phyloP scores from a whole-genome alignment of 345 rosid genomes.

The Durio zibethinus region DNA sequence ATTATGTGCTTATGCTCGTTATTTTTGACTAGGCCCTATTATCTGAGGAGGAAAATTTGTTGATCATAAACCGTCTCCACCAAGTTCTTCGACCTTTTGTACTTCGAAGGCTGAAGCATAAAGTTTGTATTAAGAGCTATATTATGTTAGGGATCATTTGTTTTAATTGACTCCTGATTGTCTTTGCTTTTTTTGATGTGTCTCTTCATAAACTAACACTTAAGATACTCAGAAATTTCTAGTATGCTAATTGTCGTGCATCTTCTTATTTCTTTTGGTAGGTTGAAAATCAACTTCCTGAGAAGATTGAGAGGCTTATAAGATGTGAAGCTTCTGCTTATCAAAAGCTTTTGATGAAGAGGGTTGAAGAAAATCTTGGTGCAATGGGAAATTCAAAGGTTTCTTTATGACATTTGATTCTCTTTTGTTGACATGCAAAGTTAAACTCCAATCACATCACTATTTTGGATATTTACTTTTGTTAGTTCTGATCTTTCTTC shows the following conservation, averaged over 20 bases:
- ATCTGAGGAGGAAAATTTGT: conserved; percentile 89
- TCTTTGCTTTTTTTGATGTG: neutral
- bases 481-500: conserved; percentile 4
- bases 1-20: conserved; percentile 10
- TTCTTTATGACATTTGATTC: neutral
- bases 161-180: neutral
- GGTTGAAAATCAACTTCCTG: conserved; percentile 92
- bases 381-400: conserved; percentile 85
- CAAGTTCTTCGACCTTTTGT: conserved; percentile 97
- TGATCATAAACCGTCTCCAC: conserved; percentile 89
- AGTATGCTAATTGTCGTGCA: conserved; percentile 9
- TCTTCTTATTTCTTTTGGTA: conserved; percentile 27
- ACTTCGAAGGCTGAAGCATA: conserved; percentile 86
- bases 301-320: conserved; percentile 87
- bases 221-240: conserved; percentile 1
- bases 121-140: conserved; percentile 42
- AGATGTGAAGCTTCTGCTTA: conserved; percentile 94
- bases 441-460: neutral
- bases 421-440: neutral
- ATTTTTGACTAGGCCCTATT: conserved; percentile 58
- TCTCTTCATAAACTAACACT: neutral
- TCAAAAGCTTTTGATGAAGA: conserved; percentile 88
- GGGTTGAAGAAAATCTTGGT: conserved; percentile 92
- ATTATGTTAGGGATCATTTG: conserved; percentile 1
- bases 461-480: neutral